Evolutionary conservation across 2,329 filamentous ascomycete genomes (phyloP).

Genomic region (Paradendryphiella salina): DNA sequence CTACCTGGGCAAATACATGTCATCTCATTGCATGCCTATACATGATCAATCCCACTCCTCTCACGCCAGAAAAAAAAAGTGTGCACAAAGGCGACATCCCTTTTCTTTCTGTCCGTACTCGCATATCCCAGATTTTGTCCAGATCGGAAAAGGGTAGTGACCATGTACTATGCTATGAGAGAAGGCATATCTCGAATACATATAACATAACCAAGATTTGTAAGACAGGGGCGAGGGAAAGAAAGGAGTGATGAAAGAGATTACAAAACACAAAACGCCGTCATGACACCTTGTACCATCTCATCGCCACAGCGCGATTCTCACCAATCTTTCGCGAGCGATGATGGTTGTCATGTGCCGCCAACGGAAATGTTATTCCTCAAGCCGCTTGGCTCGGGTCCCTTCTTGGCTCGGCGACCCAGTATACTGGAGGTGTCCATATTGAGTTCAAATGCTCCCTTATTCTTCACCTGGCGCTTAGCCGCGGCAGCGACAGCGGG

Average conservation of each 20-base stretch:
- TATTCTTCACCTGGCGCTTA: conserved; percentile 75
- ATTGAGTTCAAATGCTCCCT: conserved; percentile 87
- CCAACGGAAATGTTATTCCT: conserved; percentile 48
- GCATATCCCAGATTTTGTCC: not conserved
- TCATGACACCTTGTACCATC: conserved; percentile 18
- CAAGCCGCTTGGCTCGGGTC: conserved; percentile 49
- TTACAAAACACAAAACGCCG: conserved; percentile 21
- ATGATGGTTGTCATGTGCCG: conserved; percentile 40
- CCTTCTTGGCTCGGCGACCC: conserved; percentile 66
- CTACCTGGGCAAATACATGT: not conserved
- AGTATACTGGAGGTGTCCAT: conserved; percentile 88
- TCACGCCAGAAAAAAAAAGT: conserved; percentile 1
- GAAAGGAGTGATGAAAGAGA: conserved; percentile 18
- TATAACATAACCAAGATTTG: conserved; percentile 8
- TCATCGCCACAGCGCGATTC: conserved; percentile 12
- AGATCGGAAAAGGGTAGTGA: conserved; percentile 6
- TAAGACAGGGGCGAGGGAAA: not conserved
- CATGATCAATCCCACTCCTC: not conserved
- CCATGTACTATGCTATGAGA: conserved; percentile 22
- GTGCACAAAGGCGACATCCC: not conserved
- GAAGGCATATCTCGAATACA: conserved; percentile 12
- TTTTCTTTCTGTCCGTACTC: not conserved
- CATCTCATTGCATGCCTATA: not conserved
- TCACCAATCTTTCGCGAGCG: conserved; percentile 39
- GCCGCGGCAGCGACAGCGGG: conserved; percentile 81